Evolutionary conservation across 1,284 basidiomycete genomes (phyloP), one percentile per base, ranked within the genome.

Genomic region (Fomitopsis palustris): DNA sequence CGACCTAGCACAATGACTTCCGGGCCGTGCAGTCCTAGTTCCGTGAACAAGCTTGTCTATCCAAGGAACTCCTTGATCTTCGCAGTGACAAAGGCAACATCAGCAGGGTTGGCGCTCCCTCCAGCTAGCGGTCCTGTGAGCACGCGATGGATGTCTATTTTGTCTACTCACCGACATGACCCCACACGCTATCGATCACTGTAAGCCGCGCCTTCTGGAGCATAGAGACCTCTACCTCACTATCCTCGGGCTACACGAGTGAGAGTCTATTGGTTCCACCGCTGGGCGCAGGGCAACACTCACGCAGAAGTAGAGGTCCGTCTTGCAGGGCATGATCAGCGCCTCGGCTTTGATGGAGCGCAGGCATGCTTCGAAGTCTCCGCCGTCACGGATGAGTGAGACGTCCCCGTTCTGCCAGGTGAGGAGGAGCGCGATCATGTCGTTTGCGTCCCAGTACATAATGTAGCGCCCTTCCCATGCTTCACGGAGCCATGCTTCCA

Each of bases 351-450:
- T 77, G 63, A 84, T 82, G 29, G 67, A 70, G 1, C 64, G 69
- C 52, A 84, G 64, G 47, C 77, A 75, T 31, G 69, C 73, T 47
- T 70, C 72, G 31, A 78, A 74, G 64, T 80, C 70, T 5, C 79
- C 80, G 12, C 72, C 72, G 52, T 83, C 75, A 19, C 75, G 70
- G n/a, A 82, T 68, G 29, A 72, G 70, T 14, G 81, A 79, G 21
- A 83, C 73, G 62, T 84, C 82, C n/a, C 81, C 83, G 2, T 66
- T 73, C 61, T 81, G 76, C 83, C 84, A 85, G 3, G 83, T 85
- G n/a, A 75, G 62, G n/a, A 84, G 62, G 21, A 84, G 74, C 8
- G 75, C 73, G 31, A 86, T 66, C 56, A 85, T 68, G 63, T 85
- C 82, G 65, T 86, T 84, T 14, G 83, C 84, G 61, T 85, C 83